These are phyloP conservation scores for Vitis labrusca DNA, from an alignment of 164 flowering plant species.

Conservation along the genomic window DNA sequence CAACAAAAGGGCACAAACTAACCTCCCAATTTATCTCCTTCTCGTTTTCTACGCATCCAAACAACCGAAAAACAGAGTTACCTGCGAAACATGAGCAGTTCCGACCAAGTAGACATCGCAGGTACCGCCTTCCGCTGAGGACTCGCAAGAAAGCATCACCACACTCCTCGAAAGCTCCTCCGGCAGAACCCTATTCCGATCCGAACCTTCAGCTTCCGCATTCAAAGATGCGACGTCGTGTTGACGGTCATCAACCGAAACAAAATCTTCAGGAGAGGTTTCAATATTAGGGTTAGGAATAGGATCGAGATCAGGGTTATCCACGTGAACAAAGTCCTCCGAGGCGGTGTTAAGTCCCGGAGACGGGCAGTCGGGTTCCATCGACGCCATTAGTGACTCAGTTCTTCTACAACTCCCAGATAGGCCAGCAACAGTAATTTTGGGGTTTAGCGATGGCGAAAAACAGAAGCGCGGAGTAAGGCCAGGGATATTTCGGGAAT, in stretches of 20 bases:
- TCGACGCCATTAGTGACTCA: not conserved
- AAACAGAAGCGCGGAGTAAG: not conserved
- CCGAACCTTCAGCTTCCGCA: slow-evolving; percentile 16
- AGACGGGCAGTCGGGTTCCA: slow-evolving; percentile 16
- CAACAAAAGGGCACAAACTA: too few species aligned
- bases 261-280: slow-evolving; percentile 18
- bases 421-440: not conserved
- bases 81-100: slow-evolving; percentile 91
- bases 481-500: not conserved
- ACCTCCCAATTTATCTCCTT: too few species aligned
- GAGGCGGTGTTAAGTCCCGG: not conserved
- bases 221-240: not conserved
- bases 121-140: slow-evolving; percentile 57
- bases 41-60: too few species aligned
- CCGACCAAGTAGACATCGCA: slow-evolving; percentile 85
- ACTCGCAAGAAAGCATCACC: slow-evolving; percentile 61
- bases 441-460: not conserved
- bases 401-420: too few species aligned
- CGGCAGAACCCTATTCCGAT: slow-evolving; percentile 32
- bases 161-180: slow-evolving; percentile 61
- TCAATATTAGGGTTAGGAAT: slow-evolving; percentile 9
- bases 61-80: slow-evolving; percentile 10
- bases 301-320: slow-evolving; percentile 13
- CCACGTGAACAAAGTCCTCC: slow-evolving; percentile 40
- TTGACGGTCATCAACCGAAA: not conserved